Percentiles rank a stretch among this genome's conserved stretches.
These are phyloP conservation scores for Candida peoriensis DNA, from an alignment of 805 yeast species.

Conservation along the genomic window DNA sequence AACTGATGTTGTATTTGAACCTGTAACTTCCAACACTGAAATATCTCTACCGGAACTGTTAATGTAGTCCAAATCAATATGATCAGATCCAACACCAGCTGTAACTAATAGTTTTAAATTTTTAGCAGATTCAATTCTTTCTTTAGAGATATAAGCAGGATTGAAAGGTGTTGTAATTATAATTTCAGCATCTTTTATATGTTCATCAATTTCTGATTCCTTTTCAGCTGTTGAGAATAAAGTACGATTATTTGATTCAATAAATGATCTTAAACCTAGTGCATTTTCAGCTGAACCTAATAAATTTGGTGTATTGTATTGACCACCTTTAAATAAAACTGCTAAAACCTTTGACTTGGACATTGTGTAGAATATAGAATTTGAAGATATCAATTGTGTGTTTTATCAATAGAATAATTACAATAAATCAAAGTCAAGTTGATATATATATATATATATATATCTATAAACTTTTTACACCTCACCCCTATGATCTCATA, in stretches of 20 bases:
- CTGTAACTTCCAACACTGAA: constrained; percentile 76
- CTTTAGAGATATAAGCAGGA: constrained; percentile 69
- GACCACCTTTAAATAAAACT: constrained; percentile 27
- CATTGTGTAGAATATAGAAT: too few relatives aligned
- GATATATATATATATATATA: too few relatives aligned
- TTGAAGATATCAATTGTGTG: too few relatives aligned
- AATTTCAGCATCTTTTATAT: constrained; percentile 68
- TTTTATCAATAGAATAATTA: too few relatives aligned
- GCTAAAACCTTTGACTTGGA: constrained; percentile 20
- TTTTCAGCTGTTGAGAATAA: constrained; percentile 63
- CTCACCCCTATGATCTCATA: too few relatives aligned
- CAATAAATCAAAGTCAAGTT: too few relatives aligned
- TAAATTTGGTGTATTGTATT: constrained; percentile 36
- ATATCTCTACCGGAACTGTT: constrained; percentile 55
- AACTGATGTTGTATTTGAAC: constrained; percentile 74
- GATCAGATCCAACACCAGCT: constrained; percentile 86
- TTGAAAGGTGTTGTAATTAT: constrained; percentile 81
- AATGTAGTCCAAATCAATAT: constrained; percentile 62
- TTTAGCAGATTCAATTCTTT: constrained; percentile 63
- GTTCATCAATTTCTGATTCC: constrained; percentile 61
- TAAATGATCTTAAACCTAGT: constrained; percentile 61
- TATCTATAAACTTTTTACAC: too few relatives aligned
- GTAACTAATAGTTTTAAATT: constrained; percentile 66
- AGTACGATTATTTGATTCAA: constrained; percentile 63
- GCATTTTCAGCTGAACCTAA: constrained; percentile 74